A percentile compares a stretch with the other conserved stretches of the same genome.
Evolutionary conservation across 129 eudicot species (phyloP).

Genomic region (Lactuca saligna): DNA sequence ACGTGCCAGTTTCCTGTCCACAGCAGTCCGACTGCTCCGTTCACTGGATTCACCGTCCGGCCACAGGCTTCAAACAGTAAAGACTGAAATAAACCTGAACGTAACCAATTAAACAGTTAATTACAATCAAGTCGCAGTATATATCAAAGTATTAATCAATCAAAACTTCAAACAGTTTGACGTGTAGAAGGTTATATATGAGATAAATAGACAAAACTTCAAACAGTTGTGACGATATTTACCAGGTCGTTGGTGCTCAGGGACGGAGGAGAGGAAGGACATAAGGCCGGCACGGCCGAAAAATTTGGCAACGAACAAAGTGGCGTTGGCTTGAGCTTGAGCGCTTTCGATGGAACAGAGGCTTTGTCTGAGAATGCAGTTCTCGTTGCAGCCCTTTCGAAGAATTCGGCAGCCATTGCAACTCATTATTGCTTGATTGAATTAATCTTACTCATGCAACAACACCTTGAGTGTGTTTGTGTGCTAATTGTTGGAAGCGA

Average conservation of each 20-base stretch:
- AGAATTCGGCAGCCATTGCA: conserved; percentile 86
- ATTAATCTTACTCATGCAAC: conserved; percentile 4
- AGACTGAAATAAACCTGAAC: conserved; percentile 49
- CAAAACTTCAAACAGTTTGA: no score
- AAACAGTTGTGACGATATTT: not conserved
- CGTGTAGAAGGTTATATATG: no score
- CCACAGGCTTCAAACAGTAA: conserved; percentile 37
- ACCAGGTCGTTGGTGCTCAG: conserved; percentile 39
- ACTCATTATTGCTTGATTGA: conserved; percentile 43
- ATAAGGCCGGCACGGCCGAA: conserved; percentile 40
- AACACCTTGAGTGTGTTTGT: not conserved
- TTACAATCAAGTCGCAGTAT: not conserved
- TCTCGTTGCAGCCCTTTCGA: conserved; percentile 77
- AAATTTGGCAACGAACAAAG: conserved; percentile 40
- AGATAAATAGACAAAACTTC: no score
- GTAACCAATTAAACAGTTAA: not conserved
- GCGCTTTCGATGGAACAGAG: conserved; percentile 45
- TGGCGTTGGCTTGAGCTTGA: conserved; percentile 77
- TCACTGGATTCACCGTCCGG: conserved; percentile 40
- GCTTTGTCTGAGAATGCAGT: conserved; percentile 69
- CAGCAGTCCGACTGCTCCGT: conserved; percentile 71
- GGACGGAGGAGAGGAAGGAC: conserved; percentile 42
- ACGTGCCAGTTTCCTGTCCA: conserved; percentile 82
- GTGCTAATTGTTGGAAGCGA: not conserved
- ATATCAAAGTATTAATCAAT: no score